Conservation (phyloP, 139 green algal species). For the Chlorella sorokiniana region DNA sequence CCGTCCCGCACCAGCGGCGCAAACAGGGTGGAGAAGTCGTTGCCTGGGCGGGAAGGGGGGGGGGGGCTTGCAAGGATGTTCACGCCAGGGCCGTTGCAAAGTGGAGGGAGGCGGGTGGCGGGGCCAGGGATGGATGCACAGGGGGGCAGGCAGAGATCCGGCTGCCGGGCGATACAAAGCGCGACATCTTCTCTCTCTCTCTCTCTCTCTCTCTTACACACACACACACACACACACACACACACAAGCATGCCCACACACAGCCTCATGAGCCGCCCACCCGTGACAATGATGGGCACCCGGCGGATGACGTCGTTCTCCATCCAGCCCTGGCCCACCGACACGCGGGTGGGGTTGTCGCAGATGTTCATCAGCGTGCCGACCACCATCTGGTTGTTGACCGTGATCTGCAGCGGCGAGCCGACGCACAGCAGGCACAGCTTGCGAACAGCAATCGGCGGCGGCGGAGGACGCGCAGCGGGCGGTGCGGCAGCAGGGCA, state of each 20-base stretch:
- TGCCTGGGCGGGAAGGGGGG: constrained; percentile 48
- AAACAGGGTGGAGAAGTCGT: constrained; percentile 89
- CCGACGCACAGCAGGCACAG: background rate
- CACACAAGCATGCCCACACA: too few species aligned
- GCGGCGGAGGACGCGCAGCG: too few species aligned
- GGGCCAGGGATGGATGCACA: too few species aligned
- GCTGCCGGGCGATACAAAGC: too few species aligned
- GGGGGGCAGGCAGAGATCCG: too few species aligned
- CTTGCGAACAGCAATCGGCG: too few species aligned
- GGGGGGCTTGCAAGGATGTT: background rate
- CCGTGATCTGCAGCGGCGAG: constrained; percentile 74
- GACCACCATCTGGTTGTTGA: constrained; percentile 94
- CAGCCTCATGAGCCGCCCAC: constrained; percentile 3
- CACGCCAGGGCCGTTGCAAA: too few species aligned
- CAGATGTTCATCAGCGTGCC: constrained; percentile 93
- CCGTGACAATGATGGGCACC: constrained; percentile 84
- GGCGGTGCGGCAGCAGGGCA: too few species aligned
- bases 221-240: too few species aligned
- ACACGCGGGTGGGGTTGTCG: constrained; percentile 79
- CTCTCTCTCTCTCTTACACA: too few species aligned
- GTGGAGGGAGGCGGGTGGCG: too few species aligned
- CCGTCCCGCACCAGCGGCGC: constrained; percentile 92
- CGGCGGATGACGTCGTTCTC: constrained; percentile 55
- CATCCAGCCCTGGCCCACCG: constrained; percentile 67
- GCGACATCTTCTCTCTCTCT: too few species aligned